Evolutionary conservation across 805 yeast species (phyloP), one percentile per base, ranked within the genome.

Genomic region (Gaillardinia entomophila): DNA sequence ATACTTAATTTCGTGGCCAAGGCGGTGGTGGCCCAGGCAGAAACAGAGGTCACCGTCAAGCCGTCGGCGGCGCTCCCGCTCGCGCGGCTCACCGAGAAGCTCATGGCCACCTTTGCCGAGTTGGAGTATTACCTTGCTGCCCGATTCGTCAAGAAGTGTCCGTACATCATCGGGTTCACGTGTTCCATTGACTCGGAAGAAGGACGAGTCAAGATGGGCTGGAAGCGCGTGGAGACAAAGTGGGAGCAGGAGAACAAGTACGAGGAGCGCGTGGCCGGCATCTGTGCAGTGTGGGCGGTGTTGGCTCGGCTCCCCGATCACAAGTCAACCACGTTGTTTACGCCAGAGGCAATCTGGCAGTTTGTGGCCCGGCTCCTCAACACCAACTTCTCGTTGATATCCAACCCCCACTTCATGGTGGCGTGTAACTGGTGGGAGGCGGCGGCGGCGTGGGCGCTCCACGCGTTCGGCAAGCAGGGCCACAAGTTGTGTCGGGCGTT

Each of bases 361-460:
- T 71, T 86, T 52, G 42, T 82, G n/a, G 80, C 96, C 0, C 63
- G 97, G 27, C 54, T 76, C 31, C 63, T 83, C 27, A 88, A 92
- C 56, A 60, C 71, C 0, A 71, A 77, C 1, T 22, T 49, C 3
- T 60, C 62, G 0, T 52, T 72, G 11, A 49, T 88, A 10, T 63
- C 76, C 0, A 81, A 85, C 42, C 72, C 82, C 1, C 95, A 89
- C 52, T 89, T 69, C 49, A 66, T 77, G 0, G 73, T 82, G 2
- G 69, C 79, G 3, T 80, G 86, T 2, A 75, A 82, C 22, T 89
- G 97, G 97, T 87, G 97, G 95, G 97, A 92, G 43, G 77, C 88
- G 4, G 68, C 82, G 30, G 89, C 84, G 0, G 40, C 45, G 6
- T 66, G 76, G 26, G 74, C 90, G 35, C 33, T 68, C 6, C 48